Conservation (phyloP, 768 basidiomycete genomes). For the Dendrothele bispora region DNA sequence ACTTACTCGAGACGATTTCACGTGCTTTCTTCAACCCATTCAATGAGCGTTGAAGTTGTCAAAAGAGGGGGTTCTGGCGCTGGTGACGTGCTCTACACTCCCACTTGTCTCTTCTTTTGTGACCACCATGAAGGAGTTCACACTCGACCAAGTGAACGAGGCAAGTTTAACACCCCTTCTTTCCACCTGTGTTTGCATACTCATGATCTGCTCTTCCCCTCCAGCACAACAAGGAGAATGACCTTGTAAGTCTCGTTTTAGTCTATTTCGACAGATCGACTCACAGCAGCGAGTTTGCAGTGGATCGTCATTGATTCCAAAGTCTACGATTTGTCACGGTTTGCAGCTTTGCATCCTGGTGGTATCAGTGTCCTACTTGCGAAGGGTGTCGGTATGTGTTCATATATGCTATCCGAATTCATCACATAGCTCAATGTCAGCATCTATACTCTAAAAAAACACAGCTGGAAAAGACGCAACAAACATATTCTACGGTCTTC, state of each 20-base stretch:
- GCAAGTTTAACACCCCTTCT: no score
- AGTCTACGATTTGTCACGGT: constrained; percentile 81
- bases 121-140: no score
- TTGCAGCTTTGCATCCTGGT: constrained; percentile 82
- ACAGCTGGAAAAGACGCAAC: constrained; percentile 86
- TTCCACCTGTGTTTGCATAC: no score
- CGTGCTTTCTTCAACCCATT: no score
- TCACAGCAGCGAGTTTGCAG: constrained; percentile 29
- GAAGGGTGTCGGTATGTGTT: constrained; percentile 63
- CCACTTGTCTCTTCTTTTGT: no score
- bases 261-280: not conserved
- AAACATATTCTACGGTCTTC: constrained; percentile 85
- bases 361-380: constrained; percentile 79
- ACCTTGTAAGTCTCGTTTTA: constrained; percentile 54
- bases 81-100: no score
- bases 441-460: not conserved
- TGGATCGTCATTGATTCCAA: constrained; percentile 86
- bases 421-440: no score
- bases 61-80: no score
- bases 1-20: no score
- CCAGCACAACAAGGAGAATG: constrained; percentile 76
- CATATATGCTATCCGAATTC: not conserved
- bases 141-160: no score
- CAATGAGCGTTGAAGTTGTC: no score
- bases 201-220: no score